Evolutionary conservation across 2,329 filamentous ascomycete genomes (phyloP).

Genomic region (Sordariomycetes sp.): DNA sequence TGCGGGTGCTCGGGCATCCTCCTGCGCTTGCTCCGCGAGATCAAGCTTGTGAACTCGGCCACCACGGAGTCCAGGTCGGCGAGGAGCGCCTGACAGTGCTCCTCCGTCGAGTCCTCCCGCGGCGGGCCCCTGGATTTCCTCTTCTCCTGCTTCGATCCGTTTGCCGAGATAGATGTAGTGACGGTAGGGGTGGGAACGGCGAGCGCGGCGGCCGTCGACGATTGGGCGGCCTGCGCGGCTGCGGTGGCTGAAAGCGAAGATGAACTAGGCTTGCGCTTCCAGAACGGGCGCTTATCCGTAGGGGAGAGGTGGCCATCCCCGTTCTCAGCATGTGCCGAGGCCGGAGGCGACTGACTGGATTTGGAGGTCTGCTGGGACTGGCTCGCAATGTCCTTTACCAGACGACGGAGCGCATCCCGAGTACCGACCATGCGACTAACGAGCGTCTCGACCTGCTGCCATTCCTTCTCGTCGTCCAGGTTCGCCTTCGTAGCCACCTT

Average conservation of each 20-base stretch:
- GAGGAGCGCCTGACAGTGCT: constrained; percentile 74
- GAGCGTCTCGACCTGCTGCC: constrained; percentile 75
- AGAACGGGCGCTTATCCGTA: constrained; percentile 64
- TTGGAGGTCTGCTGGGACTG: constrained; percentile 36
- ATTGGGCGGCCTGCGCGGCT: constrained; percentile 22
- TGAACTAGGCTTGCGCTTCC: constrained; percentile 75
- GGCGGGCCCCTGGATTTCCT: constrained; percentile 24
- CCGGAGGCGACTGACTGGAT: constrained; percentile 32
- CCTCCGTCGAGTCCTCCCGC: constrained; percentile 54
- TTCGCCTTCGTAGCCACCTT: constrained; percentile 17
- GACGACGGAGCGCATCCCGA: constrained; percentile 73
- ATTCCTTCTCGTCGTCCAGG: constrained; percentile 64
- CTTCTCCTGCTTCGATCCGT: constrained; percentile 19
- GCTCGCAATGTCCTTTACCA: constrained; percentile 75
- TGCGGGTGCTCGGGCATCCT: constrained; percentile 45
- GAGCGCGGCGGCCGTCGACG: constrained; percentile 19
- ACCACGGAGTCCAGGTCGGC: constrained; percentile 78
- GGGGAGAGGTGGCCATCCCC: constrained; percentile 9
- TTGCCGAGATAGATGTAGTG: constrained; percentile 17
- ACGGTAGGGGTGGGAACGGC: constrained; percentile 29
- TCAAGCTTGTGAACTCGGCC: constrained; percentile 65
- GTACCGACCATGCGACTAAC: constrained; percentile 81
- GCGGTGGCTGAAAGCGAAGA: constrained; percentile 23
- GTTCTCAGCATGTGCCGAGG: constrained; percentile 21
- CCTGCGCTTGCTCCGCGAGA: constrained; percentile 70